Base-by-base conservation (phyloP, 305 asterid species). In the Galium porrigens region DNA sequence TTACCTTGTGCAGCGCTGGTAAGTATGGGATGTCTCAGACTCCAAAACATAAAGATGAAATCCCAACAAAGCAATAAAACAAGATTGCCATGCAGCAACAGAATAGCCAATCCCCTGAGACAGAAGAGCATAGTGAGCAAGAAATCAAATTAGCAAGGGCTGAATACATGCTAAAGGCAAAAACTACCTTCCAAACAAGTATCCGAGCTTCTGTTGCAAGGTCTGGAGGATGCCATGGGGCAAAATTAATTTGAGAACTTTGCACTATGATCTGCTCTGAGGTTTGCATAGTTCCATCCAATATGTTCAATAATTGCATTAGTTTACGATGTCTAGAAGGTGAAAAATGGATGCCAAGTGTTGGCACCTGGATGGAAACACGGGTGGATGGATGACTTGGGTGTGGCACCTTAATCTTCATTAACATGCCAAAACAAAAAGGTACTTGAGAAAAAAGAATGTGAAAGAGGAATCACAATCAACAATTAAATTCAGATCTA, bases 81-180 rank as follows among this genome's bases (percentile, higher is more conserved):
- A 89, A 33, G 95, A 95, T 72, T 92, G 91, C 97, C 97, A 90
- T 33, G 91, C 78, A 63, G 99, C 97, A 81, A 89, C 83, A 17
- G 99, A 92, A 76, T 92, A 89, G 65, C 99, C 99, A 72, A 92
- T 85, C 68, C 99, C 99, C 99, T 92, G 86, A 80, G 72, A 66
- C 82, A 77, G 74, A 65, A 74, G 65, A 61, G 58, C 15, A 63
- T n/a, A 68, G 54, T 63, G 58, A 70, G 41, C 69, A 76, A 55
- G 72, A 54, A 27, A 68, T 58, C 55, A 51, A 55, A 53, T 6
- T 56, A 52, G 69, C 59, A 54, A 63, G 6, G 14, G 32, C 22
- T 73, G 2, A 49, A 64, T 25, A 67, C 55, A 65, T 64, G 61
- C 30, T 69, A 70, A 57, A 70, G 76, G 41, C 70, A 58, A 63